Conservation (phyloP, 2,329 filamentous ascomycete species). For the Xylariaceae sp. region DNA sequence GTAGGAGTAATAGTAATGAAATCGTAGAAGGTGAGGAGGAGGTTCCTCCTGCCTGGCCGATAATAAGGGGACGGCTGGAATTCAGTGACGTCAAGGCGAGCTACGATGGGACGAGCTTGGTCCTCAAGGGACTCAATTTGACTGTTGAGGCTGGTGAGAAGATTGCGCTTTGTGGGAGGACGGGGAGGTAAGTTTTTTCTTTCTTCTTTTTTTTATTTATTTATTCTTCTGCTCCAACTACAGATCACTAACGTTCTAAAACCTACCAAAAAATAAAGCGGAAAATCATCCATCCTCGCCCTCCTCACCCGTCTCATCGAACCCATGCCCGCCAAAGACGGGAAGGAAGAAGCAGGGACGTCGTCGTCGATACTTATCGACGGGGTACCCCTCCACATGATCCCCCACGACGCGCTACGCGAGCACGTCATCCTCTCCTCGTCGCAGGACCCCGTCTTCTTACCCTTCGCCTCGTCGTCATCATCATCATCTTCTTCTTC, state of each 20-base stretch:
- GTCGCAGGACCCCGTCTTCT: slow-evolving; percentile 39
- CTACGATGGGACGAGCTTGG: slow-evolving; percentile 21
- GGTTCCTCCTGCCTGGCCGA: slow-evolving; percentile 26
- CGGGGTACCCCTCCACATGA: slow-evolving; percentile 23
- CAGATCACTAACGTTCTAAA: slow-evolving; percentile 13
- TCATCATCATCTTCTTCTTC: no score
- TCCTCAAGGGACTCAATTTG: slow-evolving; percentile 15
- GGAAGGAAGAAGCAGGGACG: slow-evolving; percentile 13
- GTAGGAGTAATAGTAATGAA: no score
- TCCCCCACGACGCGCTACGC: slow-evolving; percentile 32
- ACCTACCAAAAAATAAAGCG: no score
- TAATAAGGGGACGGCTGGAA: slow-evolving; percentile 18
- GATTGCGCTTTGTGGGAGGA: slow-evolving; percentile 7
- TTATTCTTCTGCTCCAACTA: slow-evolving; percentile 1
- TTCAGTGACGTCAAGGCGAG: slow-evolving; percentile 24
- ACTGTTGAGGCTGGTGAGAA: slow-evolving; percentile 4
- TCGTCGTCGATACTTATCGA: slow-evolving; percentile 32
- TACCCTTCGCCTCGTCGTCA: slow-evolving; percentile 32
- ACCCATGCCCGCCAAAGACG: slow-evolving; percentile 18
- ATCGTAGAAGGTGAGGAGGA: no score
- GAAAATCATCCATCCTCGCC: slow-evolving; percentile 37
- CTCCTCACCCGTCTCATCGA: slow-evolving; percentile 37
- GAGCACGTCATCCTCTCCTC: slow-evolving; percentile 36
- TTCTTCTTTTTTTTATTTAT: no score
- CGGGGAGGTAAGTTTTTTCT: slow-evolving; percentile 5